Evolutionary conservation across 2,329 filamentous ascomycete genomes (phyloP).

Genomic region (Dactylellina haptotyla): DNA sequence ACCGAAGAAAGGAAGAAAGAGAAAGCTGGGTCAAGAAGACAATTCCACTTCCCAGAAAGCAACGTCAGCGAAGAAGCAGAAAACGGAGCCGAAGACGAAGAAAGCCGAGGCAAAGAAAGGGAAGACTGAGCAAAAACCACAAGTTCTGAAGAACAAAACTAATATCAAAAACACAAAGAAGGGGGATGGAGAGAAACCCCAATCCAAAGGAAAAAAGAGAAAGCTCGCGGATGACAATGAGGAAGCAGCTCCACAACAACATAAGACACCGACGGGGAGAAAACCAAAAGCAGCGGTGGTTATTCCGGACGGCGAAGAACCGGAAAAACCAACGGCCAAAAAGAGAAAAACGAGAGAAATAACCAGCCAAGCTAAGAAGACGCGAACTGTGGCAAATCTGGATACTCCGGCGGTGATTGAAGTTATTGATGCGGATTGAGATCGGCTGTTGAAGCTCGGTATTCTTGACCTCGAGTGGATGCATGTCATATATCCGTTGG

Average conservation of each 20-base stretch:
- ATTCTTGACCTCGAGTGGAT: neutral
- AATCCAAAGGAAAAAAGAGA: conserved; percentile 6
- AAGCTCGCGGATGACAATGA: neutral
- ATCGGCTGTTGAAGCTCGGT: neutral
- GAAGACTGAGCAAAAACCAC: neutral
- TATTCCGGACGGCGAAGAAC: conserved; percentile 4
- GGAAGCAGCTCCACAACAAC: neutral
- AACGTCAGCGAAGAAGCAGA: neutral
- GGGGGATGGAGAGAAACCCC: neutral
- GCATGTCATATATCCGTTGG: neutral
- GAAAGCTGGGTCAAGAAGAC: neutral
- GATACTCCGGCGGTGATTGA: neutral
- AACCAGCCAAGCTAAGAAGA: neutral
- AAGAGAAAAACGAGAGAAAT: neutral
- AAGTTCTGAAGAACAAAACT: neutral
- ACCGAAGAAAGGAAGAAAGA: conserved; percentile 8
- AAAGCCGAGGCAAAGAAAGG: conserved; percentile 1
- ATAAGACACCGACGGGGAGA: conserved; percentile 9
- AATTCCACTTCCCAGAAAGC: neutral
- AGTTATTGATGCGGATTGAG: neutral
- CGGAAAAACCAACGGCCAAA: neutral
- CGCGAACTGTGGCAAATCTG: neutral
- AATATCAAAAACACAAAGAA: neutral
- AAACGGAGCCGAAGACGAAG: neutral
- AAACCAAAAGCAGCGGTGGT: neutral